These are phyloP conservation scores for Thozetella sp. DNA, from an alignment of 495 filamentous ascomycete genomes.

Conservation along the genomic window DNA sequence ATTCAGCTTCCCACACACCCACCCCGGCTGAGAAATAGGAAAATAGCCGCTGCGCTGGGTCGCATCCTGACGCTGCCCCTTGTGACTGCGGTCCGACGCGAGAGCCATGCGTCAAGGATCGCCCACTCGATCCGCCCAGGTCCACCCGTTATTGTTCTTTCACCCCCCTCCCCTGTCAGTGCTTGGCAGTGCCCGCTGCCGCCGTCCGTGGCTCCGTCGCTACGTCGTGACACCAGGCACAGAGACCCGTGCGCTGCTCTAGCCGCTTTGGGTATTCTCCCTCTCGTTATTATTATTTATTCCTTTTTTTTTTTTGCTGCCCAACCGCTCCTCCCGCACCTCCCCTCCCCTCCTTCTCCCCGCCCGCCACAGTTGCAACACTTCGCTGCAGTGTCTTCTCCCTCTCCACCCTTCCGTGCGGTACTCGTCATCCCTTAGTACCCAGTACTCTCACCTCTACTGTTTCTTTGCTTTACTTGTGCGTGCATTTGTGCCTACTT, in stretches of 20 bases:
- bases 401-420: no score
- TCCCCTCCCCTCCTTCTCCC: no score
- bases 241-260: background rate
- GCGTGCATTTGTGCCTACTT: no score
- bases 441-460: no score
- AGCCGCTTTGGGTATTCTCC: background rate
- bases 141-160: background rate
- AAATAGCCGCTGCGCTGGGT: background rate
- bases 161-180: background rate
- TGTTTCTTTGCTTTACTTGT: no score
- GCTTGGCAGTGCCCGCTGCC: background rate
- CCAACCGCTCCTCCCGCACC: background rate
- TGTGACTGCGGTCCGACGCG: conserved; percentile 3
- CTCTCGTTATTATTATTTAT: no score
- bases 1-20: no score
- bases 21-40: background rate
- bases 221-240: background rate
- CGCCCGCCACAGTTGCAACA: no score
- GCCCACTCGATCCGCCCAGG: background rate
- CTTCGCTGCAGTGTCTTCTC: no score
- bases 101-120: conserved; percentile 3
- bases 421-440: no score
- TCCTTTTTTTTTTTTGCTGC: background rate
- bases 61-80: background rate
- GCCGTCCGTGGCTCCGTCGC: background rate